These are phyloP conservation scores for Mycena vulgaris DNA, from an alignment of 768 basidiomycete genomes.

Conservation along the genomic window DNA sequence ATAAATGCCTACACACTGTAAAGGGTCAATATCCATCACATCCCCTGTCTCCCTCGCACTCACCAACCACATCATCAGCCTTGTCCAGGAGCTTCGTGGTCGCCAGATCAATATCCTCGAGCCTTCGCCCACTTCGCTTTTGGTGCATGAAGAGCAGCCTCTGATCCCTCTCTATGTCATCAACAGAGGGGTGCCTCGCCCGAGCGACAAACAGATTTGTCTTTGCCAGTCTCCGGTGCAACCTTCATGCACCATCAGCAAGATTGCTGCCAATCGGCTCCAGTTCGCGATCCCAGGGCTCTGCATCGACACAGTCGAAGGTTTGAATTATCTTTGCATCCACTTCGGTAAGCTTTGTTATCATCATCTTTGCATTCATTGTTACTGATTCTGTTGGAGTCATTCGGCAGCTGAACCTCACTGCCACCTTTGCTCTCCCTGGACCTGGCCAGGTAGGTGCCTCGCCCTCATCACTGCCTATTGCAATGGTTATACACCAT, in stretches of 20 bases:
- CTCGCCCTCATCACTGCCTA: constrained; percentile 13
- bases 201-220: constrained; percentile 19
- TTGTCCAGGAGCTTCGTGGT: constrained; percentile 1
- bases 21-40: too few relatives aligned
- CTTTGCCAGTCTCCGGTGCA: constrained; percentile 1
- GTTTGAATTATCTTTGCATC: not conserved
- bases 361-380: not conserved
- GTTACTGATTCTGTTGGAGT: not conserved
- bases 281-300: constrained; percentile 23
- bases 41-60: not conserved
- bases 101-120: not conserved
- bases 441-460: constrained; percentile 9
- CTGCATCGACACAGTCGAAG: not conserved
- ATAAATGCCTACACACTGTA: too few relatives aligned
- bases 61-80: not conserved
- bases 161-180: not conserved
- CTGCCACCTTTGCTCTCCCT: constrained; percentile 6
- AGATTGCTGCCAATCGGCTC: constrained; percentile 16
- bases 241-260: not conserved
- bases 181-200: constrained; percentile 3
- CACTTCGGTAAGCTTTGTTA: constrained; percentile 7
- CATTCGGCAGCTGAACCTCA: constrained; percentile 1
- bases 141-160: constrained; percentile 13
- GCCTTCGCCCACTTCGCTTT: not conserved
- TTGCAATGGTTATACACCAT: constrained; percentile 11